Conservation (phyloP, 495 filamentous ascomycete species). For the Aspergillus cavernicola region DNA sequence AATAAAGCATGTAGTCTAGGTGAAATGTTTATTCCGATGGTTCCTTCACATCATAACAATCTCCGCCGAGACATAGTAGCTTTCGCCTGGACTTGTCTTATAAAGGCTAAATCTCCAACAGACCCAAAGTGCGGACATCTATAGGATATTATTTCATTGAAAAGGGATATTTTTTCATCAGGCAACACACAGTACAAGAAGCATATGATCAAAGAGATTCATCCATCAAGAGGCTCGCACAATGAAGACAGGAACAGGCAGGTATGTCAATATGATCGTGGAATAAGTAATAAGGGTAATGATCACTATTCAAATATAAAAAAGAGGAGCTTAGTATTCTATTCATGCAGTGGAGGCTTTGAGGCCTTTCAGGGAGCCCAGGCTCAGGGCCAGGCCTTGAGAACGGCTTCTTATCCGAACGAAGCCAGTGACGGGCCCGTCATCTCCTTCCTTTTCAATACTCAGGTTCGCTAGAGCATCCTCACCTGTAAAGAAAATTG, state of each 20-base stretch:
- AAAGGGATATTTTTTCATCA: constrained; percentile 27
- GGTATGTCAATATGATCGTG: constrained; percentile 13
- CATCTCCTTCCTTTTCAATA: constrained; percentile 95
- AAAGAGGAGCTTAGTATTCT: constrained; percentile 17
- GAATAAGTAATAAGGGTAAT: constrained; percentile 16
- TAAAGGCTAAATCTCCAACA: no score
- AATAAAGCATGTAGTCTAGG: no score
- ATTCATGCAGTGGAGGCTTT: constrained; percentile 54
- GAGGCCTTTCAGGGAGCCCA: constrained; percentile 92
- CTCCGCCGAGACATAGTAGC: no score
- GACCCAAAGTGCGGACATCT: no score
- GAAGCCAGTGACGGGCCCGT: constrained; percentile 97
- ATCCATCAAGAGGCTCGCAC: constrained; percentile 22
- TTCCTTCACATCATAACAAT: no score
- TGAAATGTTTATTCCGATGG: no score
- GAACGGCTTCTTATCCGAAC: constrained; percentile 97
- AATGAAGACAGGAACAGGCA: constrained; percentile 23
- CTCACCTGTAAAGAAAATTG: constrained; percentile 64
- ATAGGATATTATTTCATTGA: constrained; percentile 18
- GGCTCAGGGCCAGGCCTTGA: constrained; percentile 89
- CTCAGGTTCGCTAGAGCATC: constrained; percentile 97
- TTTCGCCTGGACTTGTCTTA: no score
- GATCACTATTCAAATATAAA: constrained; percentile 24
- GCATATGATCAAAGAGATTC: constrained; percentile 32
- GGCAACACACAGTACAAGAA: constrained; percentile 29